Base-by-base conservation (phyloP, 352 stramenopile genomes). In the Phytophthora constricta region DNA sequence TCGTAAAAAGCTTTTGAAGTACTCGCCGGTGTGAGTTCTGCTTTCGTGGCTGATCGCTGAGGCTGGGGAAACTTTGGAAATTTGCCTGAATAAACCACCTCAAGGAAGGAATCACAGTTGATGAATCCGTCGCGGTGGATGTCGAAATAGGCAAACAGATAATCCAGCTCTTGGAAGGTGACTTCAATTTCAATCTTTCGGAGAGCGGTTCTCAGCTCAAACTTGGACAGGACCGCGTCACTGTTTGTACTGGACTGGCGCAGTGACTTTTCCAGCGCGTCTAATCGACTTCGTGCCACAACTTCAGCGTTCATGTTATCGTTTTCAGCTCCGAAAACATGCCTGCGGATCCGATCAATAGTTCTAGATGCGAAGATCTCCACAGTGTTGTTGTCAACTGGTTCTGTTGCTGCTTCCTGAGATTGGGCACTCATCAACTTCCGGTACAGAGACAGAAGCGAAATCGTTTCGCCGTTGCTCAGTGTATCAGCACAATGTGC, bases 91-190 rank as follows among this genome's bases (percentile, higher is more conserved):
- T n/a, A n/a, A n/a, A n/a, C n/a, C n/a, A 66, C 75, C 2, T 79
- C 50, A 4, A 97, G 55, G 47, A 97, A 94, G 46, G 90, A 71
- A 31, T 95, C 82, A 50, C 69, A 91, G 66, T 82, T 84, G 46
- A 97, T 83, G 19, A 74, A 83, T 10, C 89, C 87, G 23, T 67
- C 78, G 17, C 74, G 68, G 50, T 94, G 80, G 0, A 64, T 52
- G 61, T 96, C 86, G 45, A 95, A 91, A 56, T 77, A 80, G 16
- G 69, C 71, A 58, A 94, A 94, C 20, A 95, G 52, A 56, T 82
- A 80, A 55, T 91, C 83, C 3, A 91, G 45, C 42, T 91, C 80
- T 34, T 85, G 81, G 46, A 86, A 84, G 43, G 74, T 83, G 60
- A 90, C 58, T 10, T 93, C 74, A 9, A 92, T 72, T 11, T 80